Percentiles rank a stretch among this genome's conserved stretches.
Evolutionary conservation across 208 protist species (phyloP).

Genomic region (Entamoeba invadens): DNA sequence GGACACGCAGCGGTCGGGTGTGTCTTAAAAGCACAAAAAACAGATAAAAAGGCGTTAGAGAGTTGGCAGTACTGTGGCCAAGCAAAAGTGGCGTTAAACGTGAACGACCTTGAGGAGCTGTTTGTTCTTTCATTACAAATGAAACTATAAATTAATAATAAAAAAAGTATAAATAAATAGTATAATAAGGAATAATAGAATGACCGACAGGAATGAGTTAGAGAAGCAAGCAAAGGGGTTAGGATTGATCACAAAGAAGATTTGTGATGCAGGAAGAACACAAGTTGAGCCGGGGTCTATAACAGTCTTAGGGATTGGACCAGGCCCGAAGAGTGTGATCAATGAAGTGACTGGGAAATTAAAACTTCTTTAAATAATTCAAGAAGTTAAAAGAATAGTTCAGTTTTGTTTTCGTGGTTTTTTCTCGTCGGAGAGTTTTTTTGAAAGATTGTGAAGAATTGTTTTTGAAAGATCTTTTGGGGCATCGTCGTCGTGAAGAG

Average conservation of each 20-base stretch:
- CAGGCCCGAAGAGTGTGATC: constrained; percentile 39
- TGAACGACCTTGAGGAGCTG: constrained; percentile 49
- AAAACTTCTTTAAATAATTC: constrained; percentile 61
- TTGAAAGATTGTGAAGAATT: too few relatives aligned
- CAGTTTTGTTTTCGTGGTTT: neutral
- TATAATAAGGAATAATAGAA: neutral
- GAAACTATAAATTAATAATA: too few relatives aligned
- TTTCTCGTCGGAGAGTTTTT: too few relatives aligned
- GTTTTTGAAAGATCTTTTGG: too few relatives aligned
- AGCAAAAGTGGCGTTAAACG: constrained; percentile 45
- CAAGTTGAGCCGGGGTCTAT: constrained; percentile 65
- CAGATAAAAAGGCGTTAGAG: constrained; percentile 3
- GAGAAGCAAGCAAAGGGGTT: constrained; percentile 35
- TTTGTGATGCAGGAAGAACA: constrained; percentile 68
- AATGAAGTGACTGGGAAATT: constrained; percentile 61
- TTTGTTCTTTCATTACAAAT: constrained; percentile 29
- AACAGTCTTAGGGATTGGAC: constrained; percentile 58
- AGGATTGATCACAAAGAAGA: constrained; percentile 51
- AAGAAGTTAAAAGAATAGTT: neutral
- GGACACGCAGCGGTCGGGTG: constrained; percentile 69
- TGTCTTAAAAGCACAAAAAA: constrained; percentile 46
- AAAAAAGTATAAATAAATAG: too few relatives aligned
- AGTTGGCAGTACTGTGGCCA: constrained; percentile 30
- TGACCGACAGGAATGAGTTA: constrained; percentile 1
- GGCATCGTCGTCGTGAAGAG: neutral